phyloP scores from a whole-genome alignment of 768 basidiomycete species.

The Scleroderma bovista region DNA sequence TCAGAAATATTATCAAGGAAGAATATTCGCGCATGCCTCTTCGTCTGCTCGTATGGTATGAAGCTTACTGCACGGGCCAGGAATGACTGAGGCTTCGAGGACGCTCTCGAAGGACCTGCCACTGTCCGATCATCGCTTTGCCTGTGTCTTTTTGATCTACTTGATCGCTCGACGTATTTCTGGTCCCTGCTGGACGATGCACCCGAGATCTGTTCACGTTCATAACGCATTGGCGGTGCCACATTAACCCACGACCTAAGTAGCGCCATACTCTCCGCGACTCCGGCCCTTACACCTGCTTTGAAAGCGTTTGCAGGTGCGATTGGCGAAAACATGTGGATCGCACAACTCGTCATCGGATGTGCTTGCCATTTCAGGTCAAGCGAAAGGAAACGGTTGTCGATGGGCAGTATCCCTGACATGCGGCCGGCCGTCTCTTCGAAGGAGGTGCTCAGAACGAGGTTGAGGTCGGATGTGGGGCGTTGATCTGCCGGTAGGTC shows the following conservation, averaged over 20 bases:
- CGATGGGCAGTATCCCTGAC: constrained; percentile 41
- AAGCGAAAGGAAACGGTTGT: constrained; percentile 38
- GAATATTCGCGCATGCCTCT: constrained; percentile 24
- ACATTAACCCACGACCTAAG: constrained; percentile 36
- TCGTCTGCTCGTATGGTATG: constrained; percentile 15
- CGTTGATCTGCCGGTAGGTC: constrained; percentile 51
- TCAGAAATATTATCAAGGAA: constrained; percentile 9
- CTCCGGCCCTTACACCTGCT: constrained; percentile 23
- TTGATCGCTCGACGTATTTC: neutral
- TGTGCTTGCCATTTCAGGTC: constrained; percentile 57
- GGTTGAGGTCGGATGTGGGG: constrained; percentile 44
- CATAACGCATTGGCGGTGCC: constrained; percentile 26
- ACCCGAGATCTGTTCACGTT: neutral
- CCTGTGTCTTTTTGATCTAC: neutral
- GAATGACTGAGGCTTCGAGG: neutral
- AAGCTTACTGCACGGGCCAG: neutral
- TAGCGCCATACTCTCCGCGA: constrained; percentile 45
- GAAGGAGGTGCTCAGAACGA: constrained; percentile 46
- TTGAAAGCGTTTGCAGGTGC: constrained; percentile 9
- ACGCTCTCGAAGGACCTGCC: constrained; percentile 1
- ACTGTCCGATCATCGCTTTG: neutral
- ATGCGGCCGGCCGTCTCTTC: constrained; percentile 42
- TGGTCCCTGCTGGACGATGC: constrained; percentile 1
- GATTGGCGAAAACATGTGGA: constrained; percentile 45
- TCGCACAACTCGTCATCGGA: constrained; percentile 52